Base-by-base conservation (phyloP, 306 rosid species). In the Acacia melanoxylon region DNA sequence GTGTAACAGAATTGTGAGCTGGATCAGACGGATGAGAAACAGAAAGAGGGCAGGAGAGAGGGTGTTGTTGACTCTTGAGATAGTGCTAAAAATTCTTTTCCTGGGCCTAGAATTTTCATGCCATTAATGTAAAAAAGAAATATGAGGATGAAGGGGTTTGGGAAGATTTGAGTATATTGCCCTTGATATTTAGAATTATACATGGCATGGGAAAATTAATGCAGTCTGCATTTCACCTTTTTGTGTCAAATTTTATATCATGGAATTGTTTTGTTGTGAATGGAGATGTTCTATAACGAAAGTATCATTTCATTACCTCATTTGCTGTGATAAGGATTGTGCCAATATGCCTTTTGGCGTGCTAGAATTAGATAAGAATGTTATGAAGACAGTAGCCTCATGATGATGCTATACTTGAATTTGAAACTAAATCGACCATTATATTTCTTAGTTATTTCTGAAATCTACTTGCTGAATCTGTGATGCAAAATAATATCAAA, bases 331-430 rank as follows among this genome's bases (percentile, higher is more conserved):
- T 27, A 16, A 17, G 27, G 16, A 37, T 37, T 40, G 24, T 41
- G 24, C 49, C 10, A 41, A 68, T 68, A 68, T n/a, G 48, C 16
- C 27, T 68, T 68, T 66, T 78, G 74, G 48, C 40, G 58, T 12
- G 20, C 25, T 31, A 45, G 78, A 67, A 65, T 45, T 46, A 33
- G 67, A 72, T 24, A 40, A 20, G 33, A 73, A 22, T 72, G 63
- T 52, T 31, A 33, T 29, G 42, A 80, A 80, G 68, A 37, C 25
- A 71, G 42, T 63, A 35, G 33, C 68, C 58, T 68, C 41, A 33
- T 24, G 46, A 81, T 37, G 58, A 81, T 65, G 42, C 56, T 63
- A 37, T 52, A 45, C 58, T 65, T 49, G 75, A 52, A 31, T 81
- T 65, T 2, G 37, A 44, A 70, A n/a, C 6, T 33, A 68, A 72